Conservation (phyloP, 371 early-diverging fungal genomes). For the Amoeboradix gromovi region DNA sequence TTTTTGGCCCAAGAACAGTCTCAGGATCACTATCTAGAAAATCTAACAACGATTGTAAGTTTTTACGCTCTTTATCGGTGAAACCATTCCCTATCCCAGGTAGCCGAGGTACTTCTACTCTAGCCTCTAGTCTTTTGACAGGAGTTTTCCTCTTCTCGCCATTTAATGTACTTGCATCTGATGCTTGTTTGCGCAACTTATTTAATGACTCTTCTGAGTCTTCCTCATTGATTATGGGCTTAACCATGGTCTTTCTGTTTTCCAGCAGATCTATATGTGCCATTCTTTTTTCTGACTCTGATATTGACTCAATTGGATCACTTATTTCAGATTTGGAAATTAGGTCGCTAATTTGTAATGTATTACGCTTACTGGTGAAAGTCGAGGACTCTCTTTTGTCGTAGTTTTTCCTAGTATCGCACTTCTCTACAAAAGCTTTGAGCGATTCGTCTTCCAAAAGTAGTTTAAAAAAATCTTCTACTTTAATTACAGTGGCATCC, state of each 20-base stretch:
- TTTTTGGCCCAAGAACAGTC: not conserved
- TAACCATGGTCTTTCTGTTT: not conserved
- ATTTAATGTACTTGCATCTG: not conserved
- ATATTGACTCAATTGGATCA: not conserved
- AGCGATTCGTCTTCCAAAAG: not conserved
- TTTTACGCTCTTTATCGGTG: not conserved
- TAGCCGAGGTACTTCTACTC: not conserved
- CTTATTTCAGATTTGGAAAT: not conserved
- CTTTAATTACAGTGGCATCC: not conserved
- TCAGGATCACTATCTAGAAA: not conserved
- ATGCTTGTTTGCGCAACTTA: not conserved
- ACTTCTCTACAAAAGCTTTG: not conserved
- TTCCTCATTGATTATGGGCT: not conserved
- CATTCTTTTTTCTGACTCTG: not conserved
- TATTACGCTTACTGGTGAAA: not conserved
- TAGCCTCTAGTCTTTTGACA: not conserved
- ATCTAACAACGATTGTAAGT: not conserved
- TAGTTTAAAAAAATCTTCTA: not conserved
- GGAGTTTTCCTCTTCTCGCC: not conserved
- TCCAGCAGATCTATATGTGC: not conserved
- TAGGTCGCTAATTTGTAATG: not conserved
- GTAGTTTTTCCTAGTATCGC: not conserved
- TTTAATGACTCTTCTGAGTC: not conserved
- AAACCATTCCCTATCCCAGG: not conserved
- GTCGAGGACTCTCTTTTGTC: not conserved